Percentiles rank a stretch among this genome's conserved stretches.
Conservation (phyloP, 768 basidiomycete genomes). For the Tephrocybe sp. region DNA sequence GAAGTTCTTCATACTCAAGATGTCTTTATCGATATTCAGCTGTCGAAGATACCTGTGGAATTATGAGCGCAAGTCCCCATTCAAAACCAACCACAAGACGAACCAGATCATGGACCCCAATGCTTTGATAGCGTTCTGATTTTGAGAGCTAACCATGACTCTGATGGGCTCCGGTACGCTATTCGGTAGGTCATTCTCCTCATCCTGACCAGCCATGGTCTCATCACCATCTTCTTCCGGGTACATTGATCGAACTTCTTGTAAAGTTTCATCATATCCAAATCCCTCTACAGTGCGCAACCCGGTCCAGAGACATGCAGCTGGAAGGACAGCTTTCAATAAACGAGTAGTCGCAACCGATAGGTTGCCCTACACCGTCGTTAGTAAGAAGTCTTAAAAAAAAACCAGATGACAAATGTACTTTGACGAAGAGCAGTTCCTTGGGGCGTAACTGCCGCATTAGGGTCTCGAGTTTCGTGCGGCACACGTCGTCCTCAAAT, state of each 20-base stretch:
- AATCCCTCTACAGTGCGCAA: constrained; percentile 83
- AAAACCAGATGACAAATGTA: constrained; percentile 23
- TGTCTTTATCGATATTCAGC: constrained; percentile 93
- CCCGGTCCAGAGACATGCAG: constrained; percentile 84
- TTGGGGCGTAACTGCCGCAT: constrained; percentile 89
- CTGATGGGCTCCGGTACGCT: constrained; percentile 71
- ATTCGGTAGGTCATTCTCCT: constrained; percentile 34
- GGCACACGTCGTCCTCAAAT: constrained; percentile 90
- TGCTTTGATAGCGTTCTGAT: constrained; percentile 70
- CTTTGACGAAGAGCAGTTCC: constrained; percentile 90
- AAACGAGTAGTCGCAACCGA: constrained; percentile 80
- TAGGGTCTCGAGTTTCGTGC: constrained; percentile 91
- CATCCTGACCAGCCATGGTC: constrained; percentile 46
- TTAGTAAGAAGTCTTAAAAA: background rate
- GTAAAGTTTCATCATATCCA: constrained; percentile 64
- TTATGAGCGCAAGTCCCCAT: constrained; percentile 17
- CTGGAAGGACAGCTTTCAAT: constrained; percentile 76
- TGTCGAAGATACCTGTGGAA: constrained; percentile 74
- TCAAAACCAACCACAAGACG: constrained; percentile 15
- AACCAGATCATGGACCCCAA: constrained; percentile 92
- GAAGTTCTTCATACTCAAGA: constrained; percentile 95
- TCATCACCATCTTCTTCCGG: constrained; percentile 36
- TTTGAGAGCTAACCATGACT: constrained; percentile 59
- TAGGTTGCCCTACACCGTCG: constrained; percentile 65
- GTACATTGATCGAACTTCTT: constrained; percentile 68